Base-by-base conservation (phyloP, 495 filamentous ascomycete species). In the Podospora didyma region DNA sequence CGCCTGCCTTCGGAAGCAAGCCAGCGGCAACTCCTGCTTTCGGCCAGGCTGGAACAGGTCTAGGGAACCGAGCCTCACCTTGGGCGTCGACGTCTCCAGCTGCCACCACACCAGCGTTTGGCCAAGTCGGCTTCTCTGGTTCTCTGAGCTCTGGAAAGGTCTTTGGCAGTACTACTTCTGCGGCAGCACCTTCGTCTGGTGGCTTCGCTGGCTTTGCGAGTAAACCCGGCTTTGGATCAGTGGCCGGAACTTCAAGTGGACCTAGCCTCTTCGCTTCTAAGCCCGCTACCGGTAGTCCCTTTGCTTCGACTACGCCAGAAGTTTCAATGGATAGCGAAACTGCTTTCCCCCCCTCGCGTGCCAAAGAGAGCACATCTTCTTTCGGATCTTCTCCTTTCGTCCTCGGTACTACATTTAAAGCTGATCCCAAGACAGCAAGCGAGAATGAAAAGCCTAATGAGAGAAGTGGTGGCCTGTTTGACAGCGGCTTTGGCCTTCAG, bases 381-480 rank as follows among this genome's bases (percentile, higher is more conserved):
- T 86, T 91, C 66, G 83, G 85, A 16, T 66, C 76, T 34, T 72
- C 75, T 50, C 77, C 80, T 0, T 96, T 97, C 67, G 83, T 84
- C 22, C 77, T 97, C 20, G 86, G 82, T 2, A 89, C 87, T 44
- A 87, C 84, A 14, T 97, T 97, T 72, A 91, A 94, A 68, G 78
- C 78, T 26, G 92, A 96, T 65, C 79, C 79, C 9, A 48, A 61
- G 19, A 74, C 78, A 50, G 81, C 81, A 22, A 81, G 80, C 48
- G 84, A 87, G 58, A 84, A 87, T 59, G 70, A 69, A 19, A 77
- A 83, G 10, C 80, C 82, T 37, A 70, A 79, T 19, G 73, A 72
- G 14, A 56, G 65, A 48, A 66, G 67, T 34, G 71, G 64, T 16
- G 80, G 75, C 24, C 69, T 83, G 53, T 88, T 90, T 60, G 82